Evolutionary conservation across 1,284 basidiomycete genomes (phyloP), one percentile per base, ranked within the genome.

Genomic region (Trichosporon ovoides): DNA sequence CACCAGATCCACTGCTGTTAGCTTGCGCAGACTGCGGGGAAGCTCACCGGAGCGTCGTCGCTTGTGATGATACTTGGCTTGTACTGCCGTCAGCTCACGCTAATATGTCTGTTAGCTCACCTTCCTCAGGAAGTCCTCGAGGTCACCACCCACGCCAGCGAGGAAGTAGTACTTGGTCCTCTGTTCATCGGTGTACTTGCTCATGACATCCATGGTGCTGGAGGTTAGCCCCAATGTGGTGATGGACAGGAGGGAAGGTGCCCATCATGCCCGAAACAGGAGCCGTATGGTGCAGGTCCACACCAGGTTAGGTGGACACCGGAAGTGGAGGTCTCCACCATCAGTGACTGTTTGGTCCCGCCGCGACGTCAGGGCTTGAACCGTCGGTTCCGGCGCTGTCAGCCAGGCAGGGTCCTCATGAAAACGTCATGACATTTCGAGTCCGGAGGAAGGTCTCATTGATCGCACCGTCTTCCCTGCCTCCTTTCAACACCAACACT

Each of bases 41-140:
- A 38, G 38, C 64, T 50, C 24, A 70, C 68, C 0, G 61, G 52
- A 3, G 68, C 57, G 31, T 60, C 55, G 34, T 59, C 53, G 31
- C 56, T 33, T 3, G 60, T 59, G 19, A 71, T 43, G 46, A 66
- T 52, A 16, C 64, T 63, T 4, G 68, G 67, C 22, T 59, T 58
- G 46, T 37, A 58, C 68, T 71, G 53, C 4, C 2, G 49, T 52
- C 38, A 55, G 59, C 28, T 2, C 3, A 0, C n/a, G 7, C 12
- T 1, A n/a, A n/a, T n/a, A n/a, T n/a, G n/a, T 9, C 16, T 7
- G 12, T 7, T 7, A 49, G n/a, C 46, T 20, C 22, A 67, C 70
- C 62, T 67, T 68, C 24, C 64, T 61, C 13, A 70, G 38, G 37
- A 56, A 70, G 10, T 69, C 64, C 12, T 67, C 62, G n/a, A 72